These are phyloP conservation scores for Globisporangium cylindrosporum DNA, from an alignment of 352 stramenopile species.

Conservation along the genomic window DNA sequence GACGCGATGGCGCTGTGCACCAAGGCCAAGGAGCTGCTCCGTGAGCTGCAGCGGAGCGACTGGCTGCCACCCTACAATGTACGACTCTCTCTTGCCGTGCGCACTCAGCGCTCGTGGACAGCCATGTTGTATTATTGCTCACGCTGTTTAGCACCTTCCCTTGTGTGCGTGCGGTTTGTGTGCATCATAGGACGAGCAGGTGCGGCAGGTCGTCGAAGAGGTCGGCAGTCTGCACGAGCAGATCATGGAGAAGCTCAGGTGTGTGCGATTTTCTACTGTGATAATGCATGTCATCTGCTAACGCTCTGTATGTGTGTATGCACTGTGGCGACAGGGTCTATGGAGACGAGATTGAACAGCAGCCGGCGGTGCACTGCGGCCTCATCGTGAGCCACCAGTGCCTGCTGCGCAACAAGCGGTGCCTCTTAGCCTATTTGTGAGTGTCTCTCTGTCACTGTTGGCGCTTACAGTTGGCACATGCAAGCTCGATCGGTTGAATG, in stretches of 20 bases:
- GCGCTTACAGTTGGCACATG: neutral
- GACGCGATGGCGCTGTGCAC: slow-evolving; percentile 60
- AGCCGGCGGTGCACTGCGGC: slow-evolving; percentile 61
- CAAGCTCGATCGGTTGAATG: no score
- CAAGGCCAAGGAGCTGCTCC: slow-evolving; percentile 83
- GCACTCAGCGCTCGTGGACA: neutral
- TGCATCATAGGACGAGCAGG: slow-evolving; percentile 60
- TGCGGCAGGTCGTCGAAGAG: slow-evolving; percentile 82
- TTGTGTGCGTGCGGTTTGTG: neutral
- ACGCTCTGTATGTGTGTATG: neutral
- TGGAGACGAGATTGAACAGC: slow-evolving; percentile 58
- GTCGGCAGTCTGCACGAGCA: slow-evolving; percentile 62
- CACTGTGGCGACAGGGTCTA: slow-evolving; percentile 37
- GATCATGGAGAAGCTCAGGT: slow-evolving; percentile 74
- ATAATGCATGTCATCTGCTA: neutral
- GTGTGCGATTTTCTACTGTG: no score
- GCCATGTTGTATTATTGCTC: neutral
- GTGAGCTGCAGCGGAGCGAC: slow-evolving; percentile 89
- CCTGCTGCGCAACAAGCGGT: slow-evolving; percentile 89
- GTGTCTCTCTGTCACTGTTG: neutral
- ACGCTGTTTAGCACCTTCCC: neutral
- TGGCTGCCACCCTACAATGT: slow-evolving; percentile 92
- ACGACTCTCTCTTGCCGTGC: slow-evolving; percentile 15
- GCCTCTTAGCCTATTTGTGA: slow-evolving; percentile 86
- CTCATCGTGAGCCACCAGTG: slow-evolving; percentile 89